Evolutionary conservation across 768 basidiomycete genomes (phyloP).

Genomic region (Scleroderma citrinum): DNA sequence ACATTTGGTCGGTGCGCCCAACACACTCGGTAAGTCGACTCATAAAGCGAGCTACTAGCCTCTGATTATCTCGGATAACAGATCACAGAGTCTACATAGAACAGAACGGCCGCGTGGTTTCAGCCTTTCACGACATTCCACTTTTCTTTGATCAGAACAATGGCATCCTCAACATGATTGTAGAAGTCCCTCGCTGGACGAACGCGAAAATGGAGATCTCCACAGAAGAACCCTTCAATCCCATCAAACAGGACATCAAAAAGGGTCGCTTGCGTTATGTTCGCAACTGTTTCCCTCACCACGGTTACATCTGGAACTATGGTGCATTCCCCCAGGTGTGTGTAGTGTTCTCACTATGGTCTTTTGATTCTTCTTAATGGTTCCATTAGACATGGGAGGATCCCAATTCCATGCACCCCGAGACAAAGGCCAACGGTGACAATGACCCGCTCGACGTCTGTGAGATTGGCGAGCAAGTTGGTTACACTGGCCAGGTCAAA

Average conservation of each 20-base stretch:
- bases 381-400: slow-evolving; percentile 91
- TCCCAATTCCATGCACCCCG: slow-evolving; percentile 76
- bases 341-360: slow-evolving; percentile 11
- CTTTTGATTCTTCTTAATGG: background rate
- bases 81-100: slow-evolving; percentile 96
- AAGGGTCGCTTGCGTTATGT: slow-evolving; percentile 94
- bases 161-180: slow-evolving; percentile 98
- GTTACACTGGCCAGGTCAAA: slow-evolving; percentile 95
- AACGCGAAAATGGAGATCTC: slow-evolving; percentile 99
- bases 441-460: slow-evolving; percentile 99
- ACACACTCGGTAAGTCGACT: slow-evolving; percentile 77
- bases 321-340: slow-evolving; percentile 98
- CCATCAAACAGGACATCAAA: slow-evolving; percentile 99
- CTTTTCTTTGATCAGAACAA: slow-evolving; percentile 95
- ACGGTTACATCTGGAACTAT: slow-evolving; percentile 99
- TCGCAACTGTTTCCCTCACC: slow-evolving; percentile 99
- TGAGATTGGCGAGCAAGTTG: slow-evolving; percentile 98
- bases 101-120: slow-evolving; percentile 77
- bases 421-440: slow-evolving; percentile 98
- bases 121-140: slow-evolving; percentile 93
- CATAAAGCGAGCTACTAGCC: slow-evolving; percentile 5
- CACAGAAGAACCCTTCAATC: slow-evolving; percentile 98
- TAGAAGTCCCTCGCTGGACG: slow-evolving; percentile 98
- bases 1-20: slow-evolving; percentile 79
- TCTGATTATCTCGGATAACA: slow-evolving; percentile 34